Percentiles rank a stretch among this genome's conserved stretches.
These are phyloP conservation scores for Penicillium malachiteum DNA, from an alignment of 495 filamentous ascomycete genomes.

Conservation along the genomic window DNA sequence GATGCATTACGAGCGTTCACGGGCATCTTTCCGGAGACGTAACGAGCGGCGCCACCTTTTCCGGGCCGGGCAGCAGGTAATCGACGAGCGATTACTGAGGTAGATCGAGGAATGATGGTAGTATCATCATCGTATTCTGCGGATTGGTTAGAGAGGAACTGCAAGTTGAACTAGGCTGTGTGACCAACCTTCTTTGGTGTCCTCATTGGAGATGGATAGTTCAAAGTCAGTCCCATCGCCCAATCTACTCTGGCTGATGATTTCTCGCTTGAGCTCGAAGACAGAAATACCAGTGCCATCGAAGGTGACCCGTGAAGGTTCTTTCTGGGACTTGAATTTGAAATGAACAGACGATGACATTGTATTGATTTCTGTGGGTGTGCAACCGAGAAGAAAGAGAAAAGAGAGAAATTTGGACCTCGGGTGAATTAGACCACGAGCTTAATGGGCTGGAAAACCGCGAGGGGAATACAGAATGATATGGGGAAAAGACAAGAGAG, in stretches of 20 bases:
- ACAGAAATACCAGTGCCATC: conserved; percentile 98
- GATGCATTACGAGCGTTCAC: conserved; percentile 79
- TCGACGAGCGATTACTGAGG: conserved; percentile 85
- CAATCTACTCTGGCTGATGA: conserved; percentile 89
- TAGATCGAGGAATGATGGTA: conserved; percentile 88
- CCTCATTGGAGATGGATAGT: conserved; percentile 86
- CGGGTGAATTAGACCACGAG: conserved; percentile 34
- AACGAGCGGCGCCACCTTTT: conserved; percentile 84
- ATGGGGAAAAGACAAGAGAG: conserved; percentile 5
- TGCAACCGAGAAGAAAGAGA: conserved; percentile 27
- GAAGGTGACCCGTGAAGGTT: conserved; percentile 90
- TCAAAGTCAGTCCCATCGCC: conserved; percentile 98
- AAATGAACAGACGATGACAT: conserved; percentile 99
- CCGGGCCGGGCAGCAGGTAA: conserved; percentile 79
- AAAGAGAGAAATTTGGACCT: conserved; percentile 1
- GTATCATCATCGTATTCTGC: conserved; percentile 97
- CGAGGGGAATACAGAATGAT: conserved; percentile 17
- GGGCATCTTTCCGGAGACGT: conserved; percentile 97
- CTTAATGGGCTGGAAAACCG: conserved; percentile 31
- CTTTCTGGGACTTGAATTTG: conserved; percentile 99
- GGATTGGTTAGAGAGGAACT: conserved; percentile 9
- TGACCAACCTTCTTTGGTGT: conserved; percentile 79
- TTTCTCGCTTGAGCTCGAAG: conserved; percentile 97
- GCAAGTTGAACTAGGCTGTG: conserved; percentile 1
- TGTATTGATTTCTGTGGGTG: conserved; percentile 50